Base-by-base conservation (phyloP, 345 rosid genomes). In the Eucalyptus cloeziana region DNA sequence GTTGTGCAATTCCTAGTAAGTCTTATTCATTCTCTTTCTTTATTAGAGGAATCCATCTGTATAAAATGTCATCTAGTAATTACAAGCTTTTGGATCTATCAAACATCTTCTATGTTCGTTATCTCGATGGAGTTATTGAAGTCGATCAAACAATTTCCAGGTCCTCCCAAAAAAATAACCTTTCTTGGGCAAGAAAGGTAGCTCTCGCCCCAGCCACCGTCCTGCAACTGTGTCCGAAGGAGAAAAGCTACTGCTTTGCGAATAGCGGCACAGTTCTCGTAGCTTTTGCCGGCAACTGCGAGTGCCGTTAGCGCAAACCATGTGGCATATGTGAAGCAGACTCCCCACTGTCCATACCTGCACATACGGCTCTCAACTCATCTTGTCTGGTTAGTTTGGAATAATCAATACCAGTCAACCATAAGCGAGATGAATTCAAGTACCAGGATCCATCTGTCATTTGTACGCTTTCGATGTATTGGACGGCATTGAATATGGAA, bases 261-360 rank as follows among this genome's bases (percentile, higher is more conserved):
- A 64, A 93, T 81, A 7, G 94, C 92, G 25, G 25, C 51, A 21
- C 92, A 89, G 11, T 62, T 91, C 54, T 87, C 16, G 64, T 92
- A 94, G 8, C 91, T 92, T 90, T 94, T 90, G 86, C 95, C 95
- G 56, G 89, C 93, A 0, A 91, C 94, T 87, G 89, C 89, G 88
- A 94, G 88, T 10, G 95, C 96, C 58, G 44, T 54, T 19, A 93
- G 92, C 33, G 94, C 95, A 89, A 93, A 93, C 96, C 96, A 93
- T 44, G 95, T 87, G 22, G 91, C 94, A 90, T 94, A 92, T 1
- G 86, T 93, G 88, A 94, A 92, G 54, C 94, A 94, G 27, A 93
- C 87, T 64, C 94, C 94, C 93, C 93, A 94, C 13, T 71, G 87
- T 85, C 94, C 95, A 88, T 91, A 91, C 94, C 93, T 93, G 76